phyloP scores from a whole-genome alignment of 495 filamentous ascomycete genomes.

The Penicillium angulare region DNA sequence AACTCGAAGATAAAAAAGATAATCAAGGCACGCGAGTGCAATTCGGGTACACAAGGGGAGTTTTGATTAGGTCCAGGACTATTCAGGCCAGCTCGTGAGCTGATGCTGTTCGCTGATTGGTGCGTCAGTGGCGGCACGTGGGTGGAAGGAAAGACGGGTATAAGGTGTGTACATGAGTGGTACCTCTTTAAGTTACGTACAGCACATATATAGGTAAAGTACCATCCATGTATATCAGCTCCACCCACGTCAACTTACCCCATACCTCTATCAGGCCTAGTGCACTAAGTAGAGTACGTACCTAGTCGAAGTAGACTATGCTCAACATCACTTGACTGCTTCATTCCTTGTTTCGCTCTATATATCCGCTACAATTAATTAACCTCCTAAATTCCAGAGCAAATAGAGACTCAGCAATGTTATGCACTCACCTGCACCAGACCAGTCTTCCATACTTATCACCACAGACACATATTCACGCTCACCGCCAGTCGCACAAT shows the following conservation, averaged over 20 bases:
- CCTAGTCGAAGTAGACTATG: too few species aligned
- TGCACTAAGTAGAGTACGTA: too few species aligned
- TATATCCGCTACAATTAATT: too few species aligned
- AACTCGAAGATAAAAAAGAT: too few species aligned
- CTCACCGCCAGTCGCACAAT: not conserved
- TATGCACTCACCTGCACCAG: not conserved
- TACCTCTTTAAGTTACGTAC: too few species aligned
- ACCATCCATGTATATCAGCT: not conserved
- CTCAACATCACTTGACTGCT: too few species aligned
- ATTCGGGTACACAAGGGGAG: not conserved
- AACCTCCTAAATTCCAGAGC: too few species aligned
- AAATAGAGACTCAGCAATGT: too few species aligned
- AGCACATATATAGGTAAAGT: too few species aligned
- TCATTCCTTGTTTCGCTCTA: too few species aligned
- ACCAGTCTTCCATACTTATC: not conserved
- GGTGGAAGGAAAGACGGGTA: too few species aligned
- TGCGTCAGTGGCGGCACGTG: not conserved
- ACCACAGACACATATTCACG: not conserved
- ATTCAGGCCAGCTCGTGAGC: constrained; percentile 4
- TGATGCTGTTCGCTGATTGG: constrained; percentile 4
- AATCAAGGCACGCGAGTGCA: not conserved
- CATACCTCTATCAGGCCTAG: too few species aligned
- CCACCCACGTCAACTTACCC: not conserved
- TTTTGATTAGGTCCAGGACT: not conserved
- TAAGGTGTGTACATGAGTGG: not conserved